phyloP scores from a whole-genome alignment of 2,329 filamentous ascomycete genomes.

The Hortaea werneckii region DNA sequence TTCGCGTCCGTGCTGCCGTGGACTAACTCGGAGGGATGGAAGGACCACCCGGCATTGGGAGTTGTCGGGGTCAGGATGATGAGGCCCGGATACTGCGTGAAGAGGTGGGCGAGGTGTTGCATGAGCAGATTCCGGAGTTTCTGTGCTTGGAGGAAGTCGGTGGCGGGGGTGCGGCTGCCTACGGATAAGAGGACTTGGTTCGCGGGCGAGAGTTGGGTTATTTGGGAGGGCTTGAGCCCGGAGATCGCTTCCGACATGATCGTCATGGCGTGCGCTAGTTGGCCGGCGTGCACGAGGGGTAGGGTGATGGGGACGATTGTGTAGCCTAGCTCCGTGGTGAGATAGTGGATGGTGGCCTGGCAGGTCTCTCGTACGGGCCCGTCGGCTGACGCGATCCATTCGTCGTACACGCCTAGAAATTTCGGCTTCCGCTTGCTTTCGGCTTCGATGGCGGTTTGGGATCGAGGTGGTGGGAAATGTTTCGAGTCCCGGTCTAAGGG shows the following conservation, averaged over 20 bases:
- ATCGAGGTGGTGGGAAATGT: constrained; percentile 42
- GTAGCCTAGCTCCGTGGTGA: constrained; percentile 46
- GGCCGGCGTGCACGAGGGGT: constrained; percentile 58
- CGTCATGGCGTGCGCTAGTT: constrained; percentile 65
- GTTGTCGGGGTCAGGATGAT: constrained; percentile 71
- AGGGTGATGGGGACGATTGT: constrained; percentile 51
- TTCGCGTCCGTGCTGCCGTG: constrained; percentile 54
- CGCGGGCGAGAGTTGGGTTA: constrained; percentile 49
- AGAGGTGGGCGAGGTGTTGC: constrained; percentile 65
- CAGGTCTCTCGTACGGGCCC: constrained; percentile 53
- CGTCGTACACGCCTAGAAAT: constrained; percentile 58
- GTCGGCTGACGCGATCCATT: constrained; percentile 62
- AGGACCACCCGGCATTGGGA: constrained; percentile 65
- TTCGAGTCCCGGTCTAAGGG: constrained; percentile 50
- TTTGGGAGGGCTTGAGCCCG: constrained; percentile 29
- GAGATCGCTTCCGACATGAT: constrained; percentile 63
- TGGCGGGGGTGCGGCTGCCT: constrained; percentile 52
- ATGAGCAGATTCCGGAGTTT: constrained; percentile 67
- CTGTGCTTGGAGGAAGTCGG: constrained; percentile 63
- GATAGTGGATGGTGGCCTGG: constrained; percentile 49
- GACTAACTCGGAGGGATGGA: constrained; percentile 41
- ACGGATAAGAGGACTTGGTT: constrained; percentile 63
- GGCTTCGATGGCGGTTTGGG: not conserved
- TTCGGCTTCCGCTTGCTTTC: constrained; percentile 35
- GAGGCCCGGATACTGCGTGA: constrained; percentile 59